phyloP scores from a whole-genome alignment of 306 rosid genomes.

The Calophaca sinica region DNA sequence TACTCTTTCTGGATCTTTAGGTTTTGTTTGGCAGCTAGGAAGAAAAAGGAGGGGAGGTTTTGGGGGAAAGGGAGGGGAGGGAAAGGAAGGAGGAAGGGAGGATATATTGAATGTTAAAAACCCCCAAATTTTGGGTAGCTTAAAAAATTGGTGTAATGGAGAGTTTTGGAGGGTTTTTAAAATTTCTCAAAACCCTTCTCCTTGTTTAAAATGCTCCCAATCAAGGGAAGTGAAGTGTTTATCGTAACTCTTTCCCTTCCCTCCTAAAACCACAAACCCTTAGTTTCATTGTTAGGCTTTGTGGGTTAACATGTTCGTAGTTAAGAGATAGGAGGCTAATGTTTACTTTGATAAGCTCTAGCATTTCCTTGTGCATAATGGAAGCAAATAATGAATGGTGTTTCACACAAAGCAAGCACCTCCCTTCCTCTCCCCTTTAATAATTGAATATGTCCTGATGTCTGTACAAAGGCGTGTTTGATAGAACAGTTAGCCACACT shows the following conservation, averaged over 20 bases:
- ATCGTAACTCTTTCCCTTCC: neutral
- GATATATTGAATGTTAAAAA: neutral
- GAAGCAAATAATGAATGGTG: constrained; percentile 6
- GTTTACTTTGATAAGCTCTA: neutral
- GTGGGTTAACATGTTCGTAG: neutral
- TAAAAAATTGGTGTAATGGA: neutral
- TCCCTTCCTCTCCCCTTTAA: neutral
- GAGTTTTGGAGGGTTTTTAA: neutral
- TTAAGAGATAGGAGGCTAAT: neutral
- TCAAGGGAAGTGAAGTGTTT: neutral
- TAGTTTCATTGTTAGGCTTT: neutral
- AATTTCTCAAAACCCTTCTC: neutral
- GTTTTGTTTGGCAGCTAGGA: neutral
- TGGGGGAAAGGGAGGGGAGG: neutral
- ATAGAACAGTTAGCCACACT: neutral
- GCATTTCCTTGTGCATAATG: constrained; percentile 19
- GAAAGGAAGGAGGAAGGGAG: neutral
- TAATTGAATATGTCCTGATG: constrained; percentile 6
- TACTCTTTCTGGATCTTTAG: neutral
- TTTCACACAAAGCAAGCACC: neutral
- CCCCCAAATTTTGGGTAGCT: neutral
- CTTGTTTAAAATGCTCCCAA: neutral
- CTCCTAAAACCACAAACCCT: neutral
- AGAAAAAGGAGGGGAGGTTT: neutral
- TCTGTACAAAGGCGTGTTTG: neutral